Base-by-base conservation (phyloP, 225 moss, liverwort and hornwort genomes). In the Thuidium tamariscinum region DNA sequence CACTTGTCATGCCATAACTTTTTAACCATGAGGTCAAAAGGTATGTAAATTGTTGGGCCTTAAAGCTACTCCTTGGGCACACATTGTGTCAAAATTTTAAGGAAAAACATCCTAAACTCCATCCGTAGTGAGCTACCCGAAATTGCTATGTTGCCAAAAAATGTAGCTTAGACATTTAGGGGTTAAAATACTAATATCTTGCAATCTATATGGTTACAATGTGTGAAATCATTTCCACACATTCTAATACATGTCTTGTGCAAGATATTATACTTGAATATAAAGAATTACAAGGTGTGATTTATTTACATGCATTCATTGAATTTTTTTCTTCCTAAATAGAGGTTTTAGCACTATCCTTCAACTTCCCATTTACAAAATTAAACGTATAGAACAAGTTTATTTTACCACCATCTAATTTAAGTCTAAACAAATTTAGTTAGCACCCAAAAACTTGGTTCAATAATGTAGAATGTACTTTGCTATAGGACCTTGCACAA, bases 381-480 rank as follows among this genome's bases (percentile, higher is more conserved):
- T 65, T 4, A 0, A 2, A 66, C 6, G 36, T 36, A 3, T 5
- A 3, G 6, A 0, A 20, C 36, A 66, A 66, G 6, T 21, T 36
- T 36, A 1, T n/a, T 67, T 37, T 67, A 22, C 7, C 2, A 21
- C 37, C 37, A 37, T 12, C 37, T 67, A 12, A n/a, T 12, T 7
- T 22, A 67, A 7, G 34, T 3, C 12, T 37, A 36, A 64, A 66
- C 6, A 66, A 36, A 36, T 3, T n/a, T 64, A 0, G 19, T 19
- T 0, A 19, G 1, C 0, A 10, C 11, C 11, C 1, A n/a, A 65
- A 20, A 65, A n/a, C 1, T n/a, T 19, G 3, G 5, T 65, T n/a
- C 5, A 65, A 6, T n/a, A 10, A 6, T 21, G 6, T 6, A 36
- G 8, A n/a, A 65, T 65, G n/a, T 65, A 36, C 11, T 66, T 5